These are phyloP conservation scores for Alternaria conjuncta DNA, from an alignment of 2,329 filamentous ascomycete species.

Conservation along the genomic window DNA sequence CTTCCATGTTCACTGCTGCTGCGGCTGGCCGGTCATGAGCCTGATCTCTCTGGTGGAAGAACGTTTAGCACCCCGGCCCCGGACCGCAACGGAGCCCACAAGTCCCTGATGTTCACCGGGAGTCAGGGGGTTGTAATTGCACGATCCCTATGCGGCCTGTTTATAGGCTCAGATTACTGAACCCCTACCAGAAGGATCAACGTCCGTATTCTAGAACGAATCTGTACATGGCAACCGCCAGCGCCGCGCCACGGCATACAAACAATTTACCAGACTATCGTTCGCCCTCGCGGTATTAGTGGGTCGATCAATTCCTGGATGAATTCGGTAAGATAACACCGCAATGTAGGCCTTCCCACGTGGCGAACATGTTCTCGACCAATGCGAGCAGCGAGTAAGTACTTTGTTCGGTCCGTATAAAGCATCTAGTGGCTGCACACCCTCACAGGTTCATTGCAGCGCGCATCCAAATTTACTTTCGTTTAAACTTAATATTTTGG, in stretches of 20 bases:
- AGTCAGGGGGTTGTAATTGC: background rate
- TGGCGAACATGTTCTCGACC: slow-evolving; percentile 14
- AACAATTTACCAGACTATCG: slow-evolving; percentile 4
- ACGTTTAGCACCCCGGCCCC: background rate
- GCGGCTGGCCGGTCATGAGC: background rate
- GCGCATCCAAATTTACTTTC: slow-evolving; percentile 17
- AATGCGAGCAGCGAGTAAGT: slow-evolving; percentile 13
- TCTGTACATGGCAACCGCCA: background rate
- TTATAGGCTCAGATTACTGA: background rate
- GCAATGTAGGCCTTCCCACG: slow-evolving; percentile 19
- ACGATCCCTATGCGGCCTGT: background rate
- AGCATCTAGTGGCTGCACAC: slow-evolving; percentile 16
- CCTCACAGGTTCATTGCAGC: slow-evolving; percentile 1
- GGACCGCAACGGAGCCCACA: background rate
- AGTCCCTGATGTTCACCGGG: slow-evolving; percentile 12
- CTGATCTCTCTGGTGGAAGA: background rate
- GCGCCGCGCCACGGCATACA: slow-evolving; percentile 6
- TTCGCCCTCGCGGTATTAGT: background rate
- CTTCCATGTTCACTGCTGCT: background rate
- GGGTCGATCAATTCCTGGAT: background rate
- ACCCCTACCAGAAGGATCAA: background rate
- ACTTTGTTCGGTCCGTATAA: slow-evolving; percentile 23
- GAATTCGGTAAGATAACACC: slow-evolving; percentile 10
- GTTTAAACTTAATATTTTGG: slow-evolving; percentile 18
- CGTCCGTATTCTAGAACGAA: slow-evolving; percentile 3